These are phyloP conservation scores for Mucor piriformis DNA, from an alignment of 371 early-diverging fungal species.

Conservation along the genomic window DNA sequence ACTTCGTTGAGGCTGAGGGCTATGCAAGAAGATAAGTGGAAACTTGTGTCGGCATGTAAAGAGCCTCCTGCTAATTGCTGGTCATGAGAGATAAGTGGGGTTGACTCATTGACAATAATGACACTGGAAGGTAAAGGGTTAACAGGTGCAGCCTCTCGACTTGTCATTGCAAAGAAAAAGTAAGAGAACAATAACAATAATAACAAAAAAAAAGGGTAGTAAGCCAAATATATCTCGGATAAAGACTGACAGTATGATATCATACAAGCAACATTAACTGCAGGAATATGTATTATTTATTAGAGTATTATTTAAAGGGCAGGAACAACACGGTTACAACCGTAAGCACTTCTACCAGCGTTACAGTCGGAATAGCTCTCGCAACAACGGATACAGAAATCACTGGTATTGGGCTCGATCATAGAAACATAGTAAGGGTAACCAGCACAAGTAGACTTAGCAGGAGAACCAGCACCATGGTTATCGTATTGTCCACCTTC, in stretches of 20 bases:
- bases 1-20: conserved; percentile 6
- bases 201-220: neutral
- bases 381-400: conserved; percentile 48
- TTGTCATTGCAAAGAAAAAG: no score
- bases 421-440: conserved; percentile 48
- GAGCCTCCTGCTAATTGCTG: conserved; percentile 14
- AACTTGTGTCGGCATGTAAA: neutral
- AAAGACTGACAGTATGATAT: neutral
- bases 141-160: neutral
- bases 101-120: conserved; percentile 29
- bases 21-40: conserved; percentile 8
- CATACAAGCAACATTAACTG: neutral
- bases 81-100: conserved; percentile 25
- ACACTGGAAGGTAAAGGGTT: conserved; percentile 31
- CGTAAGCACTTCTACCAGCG: conserved; percentile 43
- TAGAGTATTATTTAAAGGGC: conserved; percentile 31
- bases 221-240: neutral
- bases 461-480: conserved; percentile 38
- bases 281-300: neutral
- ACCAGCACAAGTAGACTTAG: conserved; percentile 36
- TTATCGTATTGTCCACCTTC: conserved; percentile 52
- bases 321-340: conserved; percentile 50
- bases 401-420: conserved; percentile 40
- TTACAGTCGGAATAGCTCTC: conserved; percentile 30
- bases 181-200: no score